Conservation (phyloP, 352 stramenopile genomes). For the Globisporangium mamillatum region DNA sequence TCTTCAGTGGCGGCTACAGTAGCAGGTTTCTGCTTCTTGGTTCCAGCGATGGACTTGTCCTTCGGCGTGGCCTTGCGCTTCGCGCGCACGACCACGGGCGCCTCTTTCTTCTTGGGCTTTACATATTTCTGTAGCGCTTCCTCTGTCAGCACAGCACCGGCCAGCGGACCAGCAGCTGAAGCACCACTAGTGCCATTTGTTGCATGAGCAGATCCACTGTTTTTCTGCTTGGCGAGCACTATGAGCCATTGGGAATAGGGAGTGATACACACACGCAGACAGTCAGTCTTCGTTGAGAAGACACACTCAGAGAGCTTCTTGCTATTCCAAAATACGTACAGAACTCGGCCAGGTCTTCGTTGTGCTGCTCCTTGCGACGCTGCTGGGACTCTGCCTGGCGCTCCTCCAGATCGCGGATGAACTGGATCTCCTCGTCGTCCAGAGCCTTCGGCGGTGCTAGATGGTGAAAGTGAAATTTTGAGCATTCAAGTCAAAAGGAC, state of each 20-base stretch:
- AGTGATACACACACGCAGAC: not conserved
- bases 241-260: constrained; percentile 23
- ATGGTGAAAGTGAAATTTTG: not conserved
- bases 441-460: constrained; percentile 80
- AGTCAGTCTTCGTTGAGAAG: constrained; percentile 1
- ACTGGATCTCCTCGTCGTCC: constrained; percentile 83
- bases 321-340: constrained; percentile 23
- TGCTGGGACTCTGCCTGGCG: constrained; percentile 46
- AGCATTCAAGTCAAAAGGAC: not conserved
- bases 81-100: constrained; percentile 42
- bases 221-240: constrained; percentile 60
- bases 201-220: constrained; percentile 19
- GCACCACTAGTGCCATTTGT: not conserved
- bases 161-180: not conserved
- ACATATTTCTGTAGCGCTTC: constrained; percentile 23
- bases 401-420: constrained; percentile 69
- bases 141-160: not conserved
- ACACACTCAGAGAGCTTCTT: not conserved
- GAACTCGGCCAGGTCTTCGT: constrained; percentile 73
- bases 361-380: constrained; percentile 58
- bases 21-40: constrained; percentile 23
- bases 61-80: constrained; percentile 47
- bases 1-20: constrained; percentile 2
- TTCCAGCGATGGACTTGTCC: not conserved
- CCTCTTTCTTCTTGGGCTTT: constrained; percentile 24